Percentiles rank a stretch among this genome's conserved stretches.
phyloP scores from a whole-genome alignment of 1,284 basidiomycete species.

The Inonotus obliquus region DNA sequence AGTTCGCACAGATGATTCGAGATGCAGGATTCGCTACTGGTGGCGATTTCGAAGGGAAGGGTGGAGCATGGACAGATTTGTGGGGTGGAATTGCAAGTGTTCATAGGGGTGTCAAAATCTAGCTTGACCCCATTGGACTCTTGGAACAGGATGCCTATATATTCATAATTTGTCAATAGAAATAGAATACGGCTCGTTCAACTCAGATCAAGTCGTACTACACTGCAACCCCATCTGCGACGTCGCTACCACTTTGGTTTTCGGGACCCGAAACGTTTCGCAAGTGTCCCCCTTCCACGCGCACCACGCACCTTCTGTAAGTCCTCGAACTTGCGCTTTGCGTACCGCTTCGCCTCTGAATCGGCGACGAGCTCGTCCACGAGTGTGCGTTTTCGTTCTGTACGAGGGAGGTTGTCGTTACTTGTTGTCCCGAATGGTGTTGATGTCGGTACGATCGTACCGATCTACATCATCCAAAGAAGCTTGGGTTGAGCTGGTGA shows the following conservation, averaged over 20 bases:
- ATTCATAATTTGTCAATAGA: too few species aligned
- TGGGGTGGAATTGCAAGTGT: constrained; percentile 86
- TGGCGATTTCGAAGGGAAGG: constrained; percentile 63
- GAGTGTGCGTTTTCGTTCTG: constrained; percentile 72
- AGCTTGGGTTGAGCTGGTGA: background rate
- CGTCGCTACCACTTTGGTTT: constrained; percentile 59
- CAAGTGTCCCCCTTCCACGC: constrained; percentile 70
- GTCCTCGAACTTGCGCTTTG: constrained; percentile 92
- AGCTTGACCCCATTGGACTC: constrained; percentile 17
- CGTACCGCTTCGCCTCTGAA: constrained; percentile 80
- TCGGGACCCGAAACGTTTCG: constrained; percentile 58
- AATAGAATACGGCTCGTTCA: too few species aligned
- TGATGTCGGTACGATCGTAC: constrained; percentile 75
- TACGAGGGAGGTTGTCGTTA: constrained; percentile 62
- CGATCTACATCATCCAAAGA: constrained; percentile 53
- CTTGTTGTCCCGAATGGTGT: constrained; percentile 75
- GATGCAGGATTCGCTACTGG: constrained; percentile 84
- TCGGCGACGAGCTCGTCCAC: constrained; percentile 90
- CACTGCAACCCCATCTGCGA: background rate
- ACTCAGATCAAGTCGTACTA: too few species aligned
- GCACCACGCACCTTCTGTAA: constrained; percentile 70
- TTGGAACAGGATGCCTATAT: background rate
- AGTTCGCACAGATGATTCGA: constrained; percentile 88
- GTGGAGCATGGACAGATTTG: constrained; percentile 84
- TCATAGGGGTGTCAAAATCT: constrained; percentile 82